Conservation (phyloP, 2,329 filamentous ascomycete genomes). For the Fusarium citri region DNA sequence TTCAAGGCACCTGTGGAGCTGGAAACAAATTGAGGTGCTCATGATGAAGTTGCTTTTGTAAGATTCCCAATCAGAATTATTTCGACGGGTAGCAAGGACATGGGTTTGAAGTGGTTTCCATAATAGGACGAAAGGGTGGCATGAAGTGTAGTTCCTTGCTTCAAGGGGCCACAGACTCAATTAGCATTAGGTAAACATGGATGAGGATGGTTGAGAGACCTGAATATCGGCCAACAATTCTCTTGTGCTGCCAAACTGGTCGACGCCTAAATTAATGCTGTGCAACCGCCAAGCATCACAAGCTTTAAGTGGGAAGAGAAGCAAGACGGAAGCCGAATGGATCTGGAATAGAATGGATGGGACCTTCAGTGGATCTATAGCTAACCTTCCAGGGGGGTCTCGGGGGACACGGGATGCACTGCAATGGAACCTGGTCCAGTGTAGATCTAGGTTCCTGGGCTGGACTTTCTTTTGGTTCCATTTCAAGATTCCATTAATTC, state of each 20-base stretch:
- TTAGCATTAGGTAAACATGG: constrained; percentile 1
- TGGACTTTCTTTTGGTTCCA: not conserved
- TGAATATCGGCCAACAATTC: not conserved
- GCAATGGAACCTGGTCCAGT: constrained; percentile 15
- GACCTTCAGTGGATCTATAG: constrained; percentile 15
- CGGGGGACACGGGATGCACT: not conserved
- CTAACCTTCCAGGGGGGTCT: constrained; percentile 1
- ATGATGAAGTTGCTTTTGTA: constrained; percentile 20
- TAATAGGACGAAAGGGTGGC: constrained; percentile 22
- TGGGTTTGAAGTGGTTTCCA: constrained; percentile 33
- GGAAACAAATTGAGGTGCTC: constrained; percentile 5
- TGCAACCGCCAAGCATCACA: constrained; percentile 17
- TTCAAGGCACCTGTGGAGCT: not conserved
- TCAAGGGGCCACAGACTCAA: constrained; percentile 7
- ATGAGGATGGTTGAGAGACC: not conserved
- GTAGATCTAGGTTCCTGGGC: constrained; percentile 19
- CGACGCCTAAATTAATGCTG: constrained; percentile 3
- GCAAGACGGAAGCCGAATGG: constrained; percentile 8
- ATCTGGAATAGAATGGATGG: constrained; percentile 9
- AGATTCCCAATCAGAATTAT: constrained; percentile 14
- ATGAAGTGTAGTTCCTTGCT: constrained; percentile 27
- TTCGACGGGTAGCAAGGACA: constrained; percentile 43
- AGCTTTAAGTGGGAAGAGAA: not conserved
- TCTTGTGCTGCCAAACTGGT: constrained; percentile 10
- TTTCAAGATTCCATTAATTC: constrained; percentile 1